Conservation (phyloP, 768 basidiomycete species). For the Pleurotus tuber-regium region DNA sequence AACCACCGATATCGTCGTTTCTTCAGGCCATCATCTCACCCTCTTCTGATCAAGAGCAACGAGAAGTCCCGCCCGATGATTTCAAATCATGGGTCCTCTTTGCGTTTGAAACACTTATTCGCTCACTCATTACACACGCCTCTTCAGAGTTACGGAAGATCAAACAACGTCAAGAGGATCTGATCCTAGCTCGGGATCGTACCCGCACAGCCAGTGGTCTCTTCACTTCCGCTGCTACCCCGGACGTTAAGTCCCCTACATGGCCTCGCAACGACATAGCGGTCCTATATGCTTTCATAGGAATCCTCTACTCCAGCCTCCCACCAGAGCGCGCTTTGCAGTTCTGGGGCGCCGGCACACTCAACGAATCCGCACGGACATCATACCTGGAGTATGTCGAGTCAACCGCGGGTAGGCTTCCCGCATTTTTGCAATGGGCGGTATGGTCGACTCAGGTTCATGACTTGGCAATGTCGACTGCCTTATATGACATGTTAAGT, state of each 20-base stretch:
- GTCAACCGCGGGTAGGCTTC: conserved; percentile 58
- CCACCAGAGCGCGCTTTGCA: conserved; percentile 77
- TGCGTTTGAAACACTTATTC: conserved; percentile 68
- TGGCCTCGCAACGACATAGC: conserved; percentile 81
- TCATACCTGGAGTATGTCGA: conserved; percentile 62
- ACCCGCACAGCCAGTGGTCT: conserved; percentile 48
- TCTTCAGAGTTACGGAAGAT: conserved; percentile 83
- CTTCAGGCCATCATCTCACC: conserved; percentile 28
- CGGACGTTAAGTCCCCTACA: conserved; percentile 37
- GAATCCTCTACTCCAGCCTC: conserved; percentile 72
- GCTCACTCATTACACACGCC: conserved; percentile 70
- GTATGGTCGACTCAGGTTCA: conserved; percentile 80
- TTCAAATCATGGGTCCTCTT: conserved; percentile 56
- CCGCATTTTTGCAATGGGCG: conserved; percentile 86
- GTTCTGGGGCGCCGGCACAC: conserved; percentile 76
- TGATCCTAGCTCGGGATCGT: conserved; percentile 67
- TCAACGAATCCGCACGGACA: conserved; percentile 34
- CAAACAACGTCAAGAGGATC: conserved; percentile 87
- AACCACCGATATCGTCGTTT: conserved; percentile 32
- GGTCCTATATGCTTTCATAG: conserved; percentile 79
- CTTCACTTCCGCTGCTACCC: conserved; percentile 38
- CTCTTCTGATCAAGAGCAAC: conserved; percentile 40
- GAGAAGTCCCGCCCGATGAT: conserved; percentile 43
- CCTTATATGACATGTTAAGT: conserved; percentile 85
- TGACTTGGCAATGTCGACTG: conserved; percentile 71